Conservation (phyloP, 768 basidiomycete genomes). For the Suillus clintonianus region DNA sequence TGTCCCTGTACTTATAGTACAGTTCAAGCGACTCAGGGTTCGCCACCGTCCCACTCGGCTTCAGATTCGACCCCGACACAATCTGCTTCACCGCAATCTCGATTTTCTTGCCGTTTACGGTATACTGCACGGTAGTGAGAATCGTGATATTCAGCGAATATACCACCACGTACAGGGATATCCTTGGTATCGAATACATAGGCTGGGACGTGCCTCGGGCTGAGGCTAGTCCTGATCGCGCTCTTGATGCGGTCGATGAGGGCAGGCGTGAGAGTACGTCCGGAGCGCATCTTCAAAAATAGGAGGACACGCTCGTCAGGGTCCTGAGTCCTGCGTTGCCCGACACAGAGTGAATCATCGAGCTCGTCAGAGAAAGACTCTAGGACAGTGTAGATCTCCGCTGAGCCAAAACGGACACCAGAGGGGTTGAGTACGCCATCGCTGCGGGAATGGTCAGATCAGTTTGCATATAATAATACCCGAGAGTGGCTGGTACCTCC, state of each 20-base stretch:
- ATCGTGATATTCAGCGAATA: neutral
- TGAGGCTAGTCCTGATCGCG: constrained; percentile 60
- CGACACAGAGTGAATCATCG: constrained; percentile 75
- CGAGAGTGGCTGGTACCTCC: constrained; percentile 43
- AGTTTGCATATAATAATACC: neutral
- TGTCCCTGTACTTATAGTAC: constrained; percentile 63
- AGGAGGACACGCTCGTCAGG: constrained; percentile 75
- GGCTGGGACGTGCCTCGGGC: constrained; percentile 74
- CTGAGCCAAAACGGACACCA: constrained; percentile 81
- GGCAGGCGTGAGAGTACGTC: constrained; percentile 41
- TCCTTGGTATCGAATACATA: constrained; percentile 64
- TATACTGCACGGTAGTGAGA: constrained; percentile 48
- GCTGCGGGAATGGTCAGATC: constrained; percentile 31
- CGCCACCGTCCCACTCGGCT: constrained; percentile 74
- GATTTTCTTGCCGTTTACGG: constrained; percentile 77
- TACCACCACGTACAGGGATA: constrained; percentile 57
- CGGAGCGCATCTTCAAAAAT: constrained; percentile 67
- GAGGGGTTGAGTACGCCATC: constrained; percentile 79
- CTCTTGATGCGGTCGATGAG: constrained; percentile 52
- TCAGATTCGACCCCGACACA: constrained; percentile 62
- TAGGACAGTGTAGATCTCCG: constrained; percentile 77
- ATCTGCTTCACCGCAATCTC: constrained; percentile 81
- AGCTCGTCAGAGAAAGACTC: constrained; percentile 54
- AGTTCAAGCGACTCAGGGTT: constrained; percentile 67
- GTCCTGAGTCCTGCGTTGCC: constrained; percentile 62